Evolutionary conservation across 2,329 filamentous ascomycete species (phyloP).

Genomic region (Neofusicoccum umdonicola): DNA sequence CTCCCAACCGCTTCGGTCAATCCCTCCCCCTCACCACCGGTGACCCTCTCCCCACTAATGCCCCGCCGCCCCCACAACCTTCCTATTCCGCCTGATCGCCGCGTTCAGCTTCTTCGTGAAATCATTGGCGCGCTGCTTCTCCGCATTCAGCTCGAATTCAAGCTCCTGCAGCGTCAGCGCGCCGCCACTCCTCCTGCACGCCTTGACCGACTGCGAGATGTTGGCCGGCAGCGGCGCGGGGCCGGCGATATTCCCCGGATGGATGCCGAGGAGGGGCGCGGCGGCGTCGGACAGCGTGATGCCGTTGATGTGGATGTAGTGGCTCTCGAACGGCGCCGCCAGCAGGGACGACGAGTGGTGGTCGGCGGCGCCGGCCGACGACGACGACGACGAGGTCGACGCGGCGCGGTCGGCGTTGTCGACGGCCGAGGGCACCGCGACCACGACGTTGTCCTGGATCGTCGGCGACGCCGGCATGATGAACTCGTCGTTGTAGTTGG

Average conservation of each 20-base stretch:
- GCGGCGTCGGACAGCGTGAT: slow-evolving; percentile 35
- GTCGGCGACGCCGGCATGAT: slow-evolving; percentile 13
- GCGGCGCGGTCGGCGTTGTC: background rate
- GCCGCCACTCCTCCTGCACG: no score
- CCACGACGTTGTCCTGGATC: background rate
- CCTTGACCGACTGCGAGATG: no score
- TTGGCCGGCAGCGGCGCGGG: no score
- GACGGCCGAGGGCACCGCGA: background rate
- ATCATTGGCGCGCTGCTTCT: slow-evolving; percentile 36
- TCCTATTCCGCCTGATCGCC: slow-evolving; percentile 36
- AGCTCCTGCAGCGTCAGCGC: slow-evolving; percentile 34
- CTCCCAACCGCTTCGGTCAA: no score
- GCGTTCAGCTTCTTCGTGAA: slow-evolving; percentile 36
- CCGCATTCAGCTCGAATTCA: slow-evolving; percentile 34
- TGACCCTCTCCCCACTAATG: background rate
- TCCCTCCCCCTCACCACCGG: background rate
- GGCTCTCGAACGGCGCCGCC: slow-evolving; percentile 1
- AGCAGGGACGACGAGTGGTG: background rate
- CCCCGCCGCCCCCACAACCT: slow-evolving; percentile 1
- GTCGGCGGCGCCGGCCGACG: background rate
- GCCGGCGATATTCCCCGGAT: no score
- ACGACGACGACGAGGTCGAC: background rate
- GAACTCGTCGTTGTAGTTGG: slow-evolving; percentile 19
- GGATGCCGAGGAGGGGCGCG: slow-evolving; percentile 31
- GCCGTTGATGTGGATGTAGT: slow-evolving; percentile 23